Percentiles rank a stretch among this genome's conserved stretches.
These are phyloP conservation scores for Pyrrhoderma noxium DNA, from an alignment of 1,284 basidiomycete genomes.

Conservation along the genomic window DNA sequence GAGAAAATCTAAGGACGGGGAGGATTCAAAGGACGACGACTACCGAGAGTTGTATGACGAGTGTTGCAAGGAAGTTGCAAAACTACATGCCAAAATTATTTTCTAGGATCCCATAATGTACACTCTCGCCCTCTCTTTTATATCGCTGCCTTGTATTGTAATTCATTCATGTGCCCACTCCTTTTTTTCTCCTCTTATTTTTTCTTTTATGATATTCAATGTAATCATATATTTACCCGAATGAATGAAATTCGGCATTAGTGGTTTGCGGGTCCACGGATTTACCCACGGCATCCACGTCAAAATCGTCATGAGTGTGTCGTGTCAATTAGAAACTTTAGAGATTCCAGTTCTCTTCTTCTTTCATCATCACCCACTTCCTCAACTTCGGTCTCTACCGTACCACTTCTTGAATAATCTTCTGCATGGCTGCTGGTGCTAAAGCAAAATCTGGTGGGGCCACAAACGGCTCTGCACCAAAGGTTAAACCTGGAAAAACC, in stretches of 20 bases:
- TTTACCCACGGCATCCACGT: constrained; percentile 22
- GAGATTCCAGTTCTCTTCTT: not conserved
- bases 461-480: constrained; percentile 34
- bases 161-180: not conserved
- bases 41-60: constrained; percentile 82
- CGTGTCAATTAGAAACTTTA: not conserved
- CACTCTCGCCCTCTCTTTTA: too few species aligned
- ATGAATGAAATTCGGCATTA: not conserved
- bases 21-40: constrained; percentile 67
- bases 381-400: not conserved
- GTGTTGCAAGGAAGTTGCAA: constrained; percentile 78
- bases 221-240: not conserved
- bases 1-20: constrained; percentile 56
- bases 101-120: constrained; percentile 37
- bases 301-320: not conserved
- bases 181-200: not conserved
- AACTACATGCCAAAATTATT: constrained; percentile 65
- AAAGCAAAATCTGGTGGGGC: constrained; percentile 39
- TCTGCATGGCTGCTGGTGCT: constrained; percentile 23
- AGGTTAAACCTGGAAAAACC: constrained; percentile 29
- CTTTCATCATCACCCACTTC: not conserved
- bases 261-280: constrained; percentile 18
- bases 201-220: not conserved
- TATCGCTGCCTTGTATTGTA: constrained; percentile 7
- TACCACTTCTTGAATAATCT: not conserved